These are phyloP conservation scores for Taiwanofungus camphoratus DNA, from an alignment of 1,284 basidiomycete species.

Conservation along the genomic window DNA sequence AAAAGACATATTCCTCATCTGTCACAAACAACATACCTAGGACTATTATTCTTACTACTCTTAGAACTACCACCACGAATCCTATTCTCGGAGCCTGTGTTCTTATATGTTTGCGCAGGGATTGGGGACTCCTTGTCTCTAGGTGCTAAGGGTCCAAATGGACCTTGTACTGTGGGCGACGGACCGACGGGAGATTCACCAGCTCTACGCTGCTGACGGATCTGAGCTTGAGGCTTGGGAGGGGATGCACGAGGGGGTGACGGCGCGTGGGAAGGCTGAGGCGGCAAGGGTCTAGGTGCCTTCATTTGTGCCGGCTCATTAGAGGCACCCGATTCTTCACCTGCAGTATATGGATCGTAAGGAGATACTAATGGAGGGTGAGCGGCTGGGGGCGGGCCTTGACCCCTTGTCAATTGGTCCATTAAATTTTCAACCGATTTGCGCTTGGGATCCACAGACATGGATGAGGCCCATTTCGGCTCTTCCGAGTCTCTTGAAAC, in stretches of 20 bases:
- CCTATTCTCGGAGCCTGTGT: conserved; percentile 27
- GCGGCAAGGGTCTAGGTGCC: conserved; percentile 44
- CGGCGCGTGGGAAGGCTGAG: conserved; percentile 43
- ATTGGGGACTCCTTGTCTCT: conserved; percentile 66
- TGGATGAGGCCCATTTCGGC: conserved; percentile 44
- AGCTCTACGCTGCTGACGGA: conserved; percentile 26
- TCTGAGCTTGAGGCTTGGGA: conserved; percentile 39
- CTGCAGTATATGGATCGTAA: conserved; percentile 38
- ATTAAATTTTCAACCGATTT: conserved; percentile 75
- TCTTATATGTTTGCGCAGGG: conserved; percentile 35
- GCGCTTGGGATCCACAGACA: conserved; percentile 59
- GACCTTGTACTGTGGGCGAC: conserved; percentile 39
- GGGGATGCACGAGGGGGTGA: conserved; percentile 63
- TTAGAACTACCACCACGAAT: conserved; percentile 35
- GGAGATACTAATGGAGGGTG: conserved; percentile 30
- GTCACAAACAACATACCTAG: conserved; percentile 38
- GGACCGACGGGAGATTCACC: conserved; percentile 33
- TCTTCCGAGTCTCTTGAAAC: conserved; percentile 42
- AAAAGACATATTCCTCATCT: not conserved
- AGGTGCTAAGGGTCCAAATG: conserved; percentile 29
- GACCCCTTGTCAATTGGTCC: conserved; percentile 60
- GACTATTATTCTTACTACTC: conserved; percentile 49
- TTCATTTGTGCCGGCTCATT: conserved; percentile 38
- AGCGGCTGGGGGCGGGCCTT: conserved; percentile 32
- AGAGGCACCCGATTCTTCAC: conserved; percentile 38